Base-by-base conservation (phyloP, 2,329 filamentous ascomycete genomes). In the Parastagonospora avenae region DNA sequence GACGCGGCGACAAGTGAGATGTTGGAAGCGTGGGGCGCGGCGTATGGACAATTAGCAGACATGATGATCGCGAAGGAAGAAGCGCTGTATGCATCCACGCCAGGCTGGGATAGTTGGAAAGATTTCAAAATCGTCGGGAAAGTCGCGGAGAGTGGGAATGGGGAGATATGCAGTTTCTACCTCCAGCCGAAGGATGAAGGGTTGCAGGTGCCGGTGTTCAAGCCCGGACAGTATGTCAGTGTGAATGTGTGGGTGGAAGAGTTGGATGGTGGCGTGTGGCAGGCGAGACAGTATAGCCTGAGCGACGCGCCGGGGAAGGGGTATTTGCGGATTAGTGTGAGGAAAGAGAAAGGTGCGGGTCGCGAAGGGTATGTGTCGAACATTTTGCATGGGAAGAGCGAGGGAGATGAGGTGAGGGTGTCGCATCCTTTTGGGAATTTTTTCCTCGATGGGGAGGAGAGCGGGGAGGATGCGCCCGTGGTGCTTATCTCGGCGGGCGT, bases 191-290 rank as follows among this genome's bases (percentile, higher is more conserved):
- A 82, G 6, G 86, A 90, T 55, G 80, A 79, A 37, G 79, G 78
- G 32, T 72, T 80, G 55, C 76, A 77, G n/a, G 76, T 92, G 35
- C 87, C 88, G 0, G 38, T 66, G 0, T 92, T 84, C 77, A 77
- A 82, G 50, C 87, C 89, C 0, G 89, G 89, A 31, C 88, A 92
- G 72, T 92, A 91, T 66, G 80, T 90, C 53, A 88, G 86, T 0
- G 74, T 91, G 40, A 81, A 81, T 42, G 70, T 86, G 7, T 76
- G 80, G 42, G 80, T 89, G 0, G 81, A 83, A 1, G 66, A 70
- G 53, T 44, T 73, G 11, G 61, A 71, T 7, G 67, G 64, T 8
- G 82, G 82, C n/a, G 79, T 85, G 66, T 74, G 79, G 57, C 89
- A 92, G 71, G 80, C 84, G 14, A 79, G 88, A 29, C 89, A 91